Conservation (phyloP, 2,329 filamentous ascomycete genomes). For the Penicillium sp. region DNA sequence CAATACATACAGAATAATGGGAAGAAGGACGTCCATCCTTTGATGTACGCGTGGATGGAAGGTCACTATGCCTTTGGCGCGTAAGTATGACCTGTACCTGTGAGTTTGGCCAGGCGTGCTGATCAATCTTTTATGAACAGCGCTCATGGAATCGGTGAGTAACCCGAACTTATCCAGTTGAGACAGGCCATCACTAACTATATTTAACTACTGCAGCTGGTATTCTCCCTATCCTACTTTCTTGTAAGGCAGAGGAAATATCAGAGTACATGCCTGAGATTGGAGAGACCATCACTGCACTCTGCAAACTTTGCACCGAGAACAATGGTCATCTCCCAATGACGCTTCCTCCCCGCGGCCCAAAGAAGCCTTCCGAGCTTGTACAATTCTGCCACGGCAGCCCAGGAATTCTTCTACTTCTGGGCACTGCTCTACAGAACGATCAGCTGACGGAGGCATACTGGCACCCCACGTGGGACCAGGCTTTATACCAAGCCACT, state of each 20-base stretch:
- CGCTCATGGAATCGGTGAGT: constrained; percentile 38
- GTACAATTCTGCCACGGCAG: constrained; percentile 49
- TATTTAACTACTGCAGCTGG: constrained; percentile 33
- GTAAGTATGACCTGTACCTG: constrained; percentile 31
- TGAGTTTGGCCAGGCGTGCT: neutral
- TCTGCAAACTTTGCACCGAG: constrained; percentile 42
- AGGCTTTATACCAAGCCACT: constrained; percentile 38
- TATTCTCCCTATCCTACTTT: constrained; percentile 43
- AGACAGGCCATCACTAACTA: neutral
- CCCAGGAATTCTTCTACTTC: constrained; percentile 43
- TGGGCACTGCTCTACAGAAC: constrained; percentile 40
- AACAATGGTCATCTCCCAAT: constrained; percentile 46
- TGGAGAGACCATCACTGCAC: constrained; percentile 41
- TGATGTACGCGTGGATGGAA: constrained; percentile 49
- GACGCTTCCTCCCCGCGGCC: constrained; percentile 37
- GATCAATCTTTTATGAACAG: constrained; percentile 19
- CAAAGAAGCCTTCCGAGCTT: constrained; percentile 33
- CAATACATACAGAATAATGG: constrained; percentile 38
- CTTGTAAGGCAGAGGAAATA: constrained; percentile 40
- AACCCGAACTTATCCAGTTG: neutral
- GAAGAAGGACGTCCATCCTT: constrained; percentile 36
- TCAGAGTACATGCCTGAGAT: constrained; percentile 38
- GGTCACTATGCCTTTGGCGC: constrained; percentile 42
- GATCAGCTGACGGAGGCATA: constrained; percentile 28
- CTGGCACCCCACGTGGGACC: constrained; percentile 47